Conservation (phyloP, 2,329 filamentous ascomycete species). For the Fusarium fujikuroi region DNA sequence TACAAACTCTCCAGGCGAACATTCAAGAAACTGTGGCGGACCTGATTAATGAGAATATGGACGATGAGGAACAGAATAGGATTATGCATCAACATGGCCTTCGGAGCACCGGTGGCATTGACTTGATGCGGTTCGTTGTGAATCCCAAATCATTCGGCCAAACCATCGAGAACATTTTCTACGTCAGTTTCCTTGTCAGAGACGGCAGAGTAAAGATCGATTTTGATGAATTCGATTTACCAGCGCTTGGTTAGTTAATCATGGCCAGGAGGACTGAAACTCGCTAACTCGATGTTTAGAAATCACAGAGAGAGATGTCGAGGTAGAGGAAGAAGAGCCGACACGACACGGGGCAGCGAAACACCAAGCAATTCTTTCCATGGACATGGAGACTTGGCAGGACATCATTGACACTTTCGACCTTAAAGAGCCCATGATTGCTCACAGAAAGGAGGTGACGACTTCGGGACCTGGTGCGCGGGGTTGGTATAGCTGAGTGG, state of each 20-base stretch:
- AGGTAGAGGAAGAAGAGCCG: slow-evolving; percentile 59
- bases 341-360: slow-evolving; percentile 67
- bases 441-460: slow-evolving; percentile 75
- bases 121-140: slow-evolving; percentile 86
- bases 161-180: slow-evolving; percentile 96
- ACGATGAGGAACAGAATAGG: slow-evolving; percentile 57
- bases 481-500: slow-evolving; percentile 72
- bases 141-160: slow-evolving; percentile 93
- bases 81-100: slow-evolving; percentile 75
- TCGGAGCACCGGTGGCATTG: slow-evolving; percentile 75
- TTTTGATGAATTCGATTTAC: slow-evolving; percentile 77
- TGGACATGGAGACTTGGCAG: slow-evolving; percentile 87
- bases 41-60: slow-evolving; percentile 58
- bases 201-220: slow-evolving; percentile 83
- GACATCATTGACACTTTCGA: slow-evolving; percentile 80
- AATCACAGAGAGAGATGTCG: slow-evolving; percentile 54
- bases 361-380: slow-evolving; percentile 87
- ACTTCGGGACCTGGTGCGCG: slow-evolving; percentile 63
- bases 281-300: slow-evolving; percentile 45
- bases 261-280: background rate
- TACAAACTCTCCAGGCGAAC: slow-evolving; percentile 62
- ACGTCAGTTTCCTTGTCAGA: slow-evolving; percentile 91
- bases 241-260: slow-evolving; percentile 77
- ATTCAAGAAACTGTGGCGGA: slow-evolving; percentile 59
- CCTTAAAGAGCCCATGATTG: slow-evolving; percentile 84